Percentiles rank a stretch among this genome's conserved stretches.
phyloP scores from a whole-genome alignment of 192 early-diverging fungal species.

The Entomortierella beljakovae region DNA sequence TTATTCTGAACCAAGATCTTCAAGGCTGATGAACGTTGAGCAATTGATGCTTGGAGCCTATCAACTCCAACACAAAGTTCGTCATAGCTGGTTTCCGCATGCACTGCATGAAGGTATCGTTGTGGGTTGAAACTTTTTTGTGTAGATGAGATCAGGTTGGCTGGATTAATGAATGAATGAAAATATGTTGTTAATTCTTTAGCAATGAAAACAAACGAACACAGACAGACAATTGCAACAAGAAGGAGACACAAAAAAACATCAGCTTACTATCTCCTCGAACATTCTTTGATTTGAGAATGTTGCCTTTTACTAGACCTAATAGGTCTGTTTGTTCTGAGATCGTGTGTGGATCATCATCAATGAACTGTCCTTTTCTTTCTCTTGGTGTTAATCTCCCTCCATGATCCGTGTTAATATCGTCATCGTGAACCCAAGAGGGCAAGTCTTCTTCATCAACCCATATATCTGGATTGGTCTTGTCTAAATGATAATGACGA shows the following conservation, averaged over 20 bases:
- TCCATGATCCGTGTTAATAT: constrained; percentile 34
- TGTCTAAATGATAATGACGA: constrained; percentile 64
- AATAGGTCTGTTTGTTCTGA: constrained; percentile 63
- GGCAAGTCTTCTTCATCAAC: constrained; percentile 57
- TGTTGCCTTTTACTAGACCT: constrained; percentile 49
- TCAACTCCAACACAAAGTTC: constrained; percentile 85
- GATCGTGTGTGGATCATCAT: constrained; percentile 42
- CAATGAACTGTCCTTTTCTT: constrained; percentile 14
- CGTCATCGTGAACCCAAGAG: constrained; percentile 50
- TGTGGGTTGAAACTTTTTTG: constrained; percentile 70
- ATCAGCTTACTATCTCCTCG: constrained; percentile 30
- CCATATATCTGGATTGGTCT: constrained; percentile 61
- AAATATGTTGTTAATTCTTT: too few relatives aligned
- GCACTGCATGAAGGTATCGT: constrained; percentile 84
- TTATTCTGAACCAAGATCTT: constrained; percentile 94
- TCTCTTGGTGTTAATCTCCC: constrained; percentile 36
- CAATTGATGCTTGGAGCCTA: constrained; percentile 75
- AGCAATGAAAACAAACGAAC: too few relatives aligned
- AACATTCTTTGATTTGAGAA: constrained; percentile 32
- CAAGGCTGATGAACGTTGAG: constrained; percentile 86
- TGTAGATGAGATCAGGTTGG: constrained; percentile 39
- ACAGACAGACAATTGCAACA: too few relatives aligned
- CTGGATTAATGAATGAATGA: background rate
- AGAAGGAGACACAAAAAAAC: background rate
- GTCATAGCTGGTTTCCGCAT: constrained; percentile 85